These are phyloP conservation scores for Cucurbita maxima DNA, from an alignment of 306 rosid species.

Conservation along the genomic window DNA sequence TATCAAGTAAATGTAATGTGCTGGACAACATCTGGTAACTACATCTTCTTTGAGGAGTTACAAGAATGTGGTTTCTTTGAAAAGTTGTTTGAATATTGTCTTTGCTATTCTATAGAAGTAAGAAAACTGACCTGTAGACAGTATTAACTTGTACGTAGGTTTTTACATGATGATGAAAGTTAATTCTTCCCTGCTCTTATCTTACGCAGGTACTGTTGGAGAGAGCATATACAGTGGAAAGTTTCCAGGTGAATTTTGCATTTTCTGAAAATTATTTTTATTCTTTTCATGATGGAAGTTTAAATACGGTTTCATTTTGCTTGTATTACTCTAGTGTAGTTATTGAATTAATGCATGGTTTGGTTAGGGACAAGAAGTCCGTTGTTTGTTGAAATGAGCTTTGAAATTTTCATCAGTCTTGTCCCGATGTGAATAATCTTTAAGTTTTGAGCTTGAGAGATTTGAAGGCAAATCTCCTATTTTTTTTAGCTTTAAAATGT, in stretches of 20 bases:
- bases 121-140: not conserved
- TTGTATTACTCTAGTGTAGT: not conserved
- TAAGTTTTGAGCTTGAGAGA: not conserved
- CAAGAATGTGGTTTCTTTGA: not conserved
- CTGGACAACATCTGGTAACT: not conserved
- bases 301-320: not conserved
- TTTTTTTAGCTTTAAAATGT: not conserved
- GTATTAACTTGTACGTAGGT: not conserved
- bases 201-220: constrained; percentile 67
- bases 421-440: not conserved
- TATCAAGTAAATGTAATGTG: not conserved
- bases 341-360: not conserved
- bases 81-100: not conserved
- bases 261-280: not conserved
- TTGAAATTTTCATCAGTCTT: not conserved
- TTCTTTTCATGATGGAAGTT: not conserved
- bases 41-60: not conserved
- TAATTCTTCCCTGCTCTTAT: constrained; percentile 8
- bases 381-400: not conserved
- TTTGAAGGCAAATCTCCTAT: not conserved
- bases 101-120: not conserved
- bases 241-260: constrained; percentile 58
- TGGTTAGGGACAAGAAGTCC: not conserved
- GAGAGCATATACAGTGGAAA: constrained; percentile 81
- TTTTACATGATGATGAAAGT: not conserved